Percentiles rank a stretch among this genome's conserved stretches.
These are phyloP conservation scores for Phytophthora ohioensis DNA, from an alignment of 352 stramenopile genomes.

Conservation along the genomic window DNA sequence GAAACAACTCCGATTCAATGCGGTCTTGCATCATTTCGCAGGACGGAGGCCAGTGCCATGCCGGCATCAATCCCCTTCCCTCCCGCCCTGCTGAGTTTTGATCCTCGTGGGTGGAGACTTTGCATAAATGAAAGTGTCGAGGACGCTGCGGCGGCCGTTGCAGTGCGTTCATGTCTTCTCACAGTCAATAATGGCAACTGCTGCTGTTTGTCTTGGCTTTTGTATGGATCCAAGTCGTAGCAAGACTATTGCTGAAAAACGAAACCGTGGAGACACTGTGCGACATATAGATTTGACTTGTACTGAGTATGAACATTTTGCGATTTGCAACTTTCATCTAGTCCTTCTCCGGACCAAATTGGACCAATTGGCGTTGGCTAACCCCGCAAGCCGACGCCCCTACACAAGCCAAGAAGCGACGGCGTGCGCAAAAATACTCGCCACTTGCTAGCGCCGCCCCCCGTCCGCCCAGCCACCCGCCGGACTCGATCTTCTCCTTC, in stretches of 20 bases:
- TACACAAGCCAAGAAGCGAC: constrained; percentile 34
- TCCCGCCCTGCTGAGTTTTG: background rate
- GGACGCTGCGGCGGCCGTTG: no score
- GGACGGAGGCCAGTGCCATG: constrained; percentile 9
- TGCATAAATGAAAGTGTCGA: no score
- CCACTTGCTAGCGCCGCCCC: background rate
- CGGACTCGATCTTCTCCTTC: background rate
- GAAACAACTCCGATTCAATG: background rate
- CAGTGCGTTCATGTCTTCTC: no score
- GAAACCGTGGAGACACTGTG: no score
- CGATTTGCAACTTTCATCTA: constrained; percentile 9
- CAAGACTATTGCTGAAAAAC: background rate
- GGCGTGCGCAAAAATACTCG: constrained; percentile 38
- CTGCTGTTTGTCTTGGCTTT: no score
- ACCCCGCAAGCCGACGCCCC: constrained; percentile 17
- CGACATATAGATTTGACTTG: no score
- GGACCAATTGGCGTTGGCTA: constrained; percentile 22
- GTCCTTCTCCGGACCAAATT: constrained; percentile 29
- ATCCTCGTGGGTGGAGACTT: background rate
- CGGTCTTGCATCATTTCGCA: background rate
- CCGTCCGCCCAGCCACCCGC: constrained; percentile 1
- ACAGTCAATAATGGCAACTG: no score
- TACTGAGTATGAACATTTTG: background rate
- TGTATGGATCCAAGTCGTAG: no score
- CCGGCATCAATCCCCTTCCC: background rate